Conservation (phyloP, 2,329 filamentous ascomycete species). For the Sporothrix inflata region DNA sequence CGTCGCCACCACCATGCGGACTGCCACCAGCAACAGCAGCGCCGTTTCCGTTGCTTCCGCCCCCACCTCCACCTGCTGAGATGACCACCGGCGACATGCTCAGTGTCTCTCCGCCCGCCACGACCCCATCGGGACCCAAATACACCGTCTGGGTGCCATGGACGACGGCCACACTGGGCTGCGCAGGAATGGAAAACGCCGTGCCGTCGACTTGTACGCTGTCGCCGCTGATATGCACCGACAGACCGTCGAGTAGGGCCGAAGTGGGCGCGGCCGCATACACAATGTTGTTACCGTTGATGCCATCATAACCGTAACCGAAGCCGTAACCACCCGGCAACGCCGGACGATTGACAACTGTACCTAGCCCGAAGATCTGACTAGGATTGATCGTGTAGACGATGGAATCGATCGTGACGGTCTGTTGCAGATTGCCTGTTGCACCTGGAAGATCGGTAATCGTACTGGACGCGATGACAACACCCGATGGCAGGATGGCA, state of each 20-base stretch:
- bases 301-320: conserved; percentile 35
- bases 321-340: conserved; percentile 32
- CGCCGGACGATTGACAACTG: conserved; percentile 48
- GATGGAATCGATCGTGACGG: conserved; percentile 38
- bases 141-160: conserved; percentile 42
- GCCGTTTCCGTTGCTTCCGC: background rate
- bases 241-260: conserved; percentile 45
- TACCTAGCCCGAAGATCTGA: conserved; percentile 50
- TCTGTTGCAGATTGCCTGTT: conserved; percentile 30
- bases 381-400: conserved; percentile 55
- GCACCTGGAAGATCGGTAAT: conserved; percentile 14
- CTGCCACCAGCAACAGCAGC: conserved; percentile 35
- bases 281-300: conserved; percentile 36
- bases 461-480: conserved; percentile 50
- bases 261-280: conserved; percentile 44
- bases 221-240: conserved; percentile 48
- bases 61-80: background rate
- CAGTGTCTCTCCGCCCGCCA: conserved; percentile 45
- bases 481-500: conserved; percentile 49
- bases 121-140: conserved; percentile 41
- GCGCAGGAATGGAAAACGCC: conserved; percentile 47
- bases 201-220: conserved; percentile 49
- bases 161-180: conserved; percentile 44
- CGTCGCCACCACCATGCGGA: background rate
- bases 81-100: conserved; percentile 37